phyloP scores from a whole-genome alignment of 306 rosid genomes.

The Trifolium repens region DNA sequence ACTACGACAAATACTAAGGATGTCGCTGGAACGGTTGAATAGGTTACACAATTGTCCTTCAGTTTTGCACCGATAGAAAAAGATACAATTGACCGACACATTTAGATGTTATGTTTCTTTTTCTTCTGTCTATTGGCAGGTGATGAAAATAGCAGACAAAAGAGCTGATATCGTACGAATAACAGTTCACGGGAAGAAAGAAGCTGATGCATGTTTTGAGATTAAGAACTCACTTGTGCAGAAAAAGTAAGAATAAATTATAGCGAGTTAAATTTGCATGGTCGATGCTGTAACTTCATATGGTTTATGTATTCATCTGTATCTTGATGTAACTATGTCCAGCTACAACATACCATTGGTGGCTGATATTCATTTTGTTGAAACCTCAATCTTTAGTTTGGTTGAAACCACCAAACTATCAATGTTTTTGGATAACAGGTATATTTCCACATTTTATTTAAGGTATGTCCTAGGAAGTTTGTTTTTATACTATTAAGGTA shows the following conservation, averaged over 20 bases:
- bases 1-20: slow-evolving; percentile 95
- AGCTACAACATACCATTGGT: slow-evolving; percentile 86
- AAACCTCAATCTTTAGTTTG: too few relatives aligned
- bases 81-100: neutral
- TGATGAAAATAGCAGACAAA: slow-evolving; percentile 89
- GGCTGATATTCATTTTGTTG: slow-evolving; percentile 86
- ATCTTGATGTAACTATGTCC: slow-evolving; percentile 44
- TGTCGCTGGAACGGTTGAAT: slow-evolving; percentile 90
- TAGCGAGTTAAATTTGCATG: slow-evolving; percentile 22
- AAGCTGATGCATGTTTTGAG: slow-evolving; percentile 96
- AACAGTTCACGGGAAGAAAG: slow-evolving; percentile 97
- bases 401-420: too few relatives aligned
- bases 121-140: slow-evolving; percentile 56
- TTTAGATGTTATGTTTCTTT: slow-evolving; percentile 26
- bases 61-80: slow-evolving; percentile 3
- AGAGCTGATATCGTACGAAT: slow-evolving; percentile 96
- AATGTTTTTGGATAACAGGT: too few relatives aligned
- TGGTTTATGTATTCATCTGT: slow-evolving; percentile 31
- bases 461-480: too few relatives aligned
- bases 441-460: too few relatives aligned
- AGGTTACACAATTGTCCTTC: slow-evolving; percentile 57
- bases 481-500: too few relatives aligned
- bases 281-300: slow-evolving; percentile 16
- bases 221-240: slow-evolving; percentile 92
- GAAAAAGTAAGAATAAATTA: slow-evolving; percentile 69